A percentile compares a stretch with the other conserved stretches of the same genome.
Evolutionary conservation across 2,329 filamentous ascomycete species (phyloP).

Genomic region (Claviceps sp.): DNA sequence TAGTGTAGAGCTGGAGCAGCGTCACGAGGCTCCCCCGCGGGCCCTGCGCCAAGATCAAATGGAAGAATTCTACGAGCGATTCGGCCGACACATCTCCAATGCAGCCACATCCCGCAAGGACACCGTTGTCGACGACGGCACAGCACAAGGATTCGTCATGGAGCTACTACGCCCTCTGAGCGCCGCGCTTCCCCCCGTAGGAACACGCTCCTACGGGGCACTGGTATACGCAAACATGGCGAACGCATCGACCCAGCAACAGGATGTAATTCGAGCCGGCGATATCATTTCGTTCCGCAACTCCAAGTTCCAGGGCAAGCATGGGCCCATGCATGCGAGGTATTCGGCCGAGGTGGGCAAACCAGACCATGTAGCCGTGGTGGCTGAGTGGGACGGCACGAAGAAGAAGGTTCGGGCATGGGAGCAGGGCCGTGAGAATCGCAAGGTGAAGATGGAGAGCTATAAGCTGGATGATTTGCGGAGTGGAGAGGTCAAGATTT

Average conservation of each 20-base stretch:
- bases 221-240: constrained; percentile 90
- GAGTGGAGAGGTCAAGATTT: constrained; percentile 92
- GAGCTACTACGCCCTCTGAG: constrained; percentile 64
- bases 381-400: constrained; percentile 94
- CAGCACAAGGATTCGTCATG: constrained; percentile 60
- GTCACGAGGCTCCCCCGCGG: constrained; percentile 71
- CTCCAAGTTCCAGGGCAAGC: constrained; percentile 87
- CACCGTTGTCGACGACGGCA: constrained; percentile 71
- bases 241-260: constrained; percentile 80
- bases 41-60: constrained; percentile 83
- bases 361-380: constrained; percentile 76
- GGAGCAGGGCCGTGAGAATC: constrained; percentile 89
- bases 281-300: constrained; percentile 91
- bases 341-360: constrained; percentile 82
- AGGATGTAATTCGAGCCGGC: constrained; percentile 84
- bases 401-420: constrained; percentile 95
- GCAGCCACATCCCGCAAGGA: constrained; percentile 61
- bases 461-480: constrained; percentile 86
- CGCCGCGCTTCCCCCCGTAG: constrained; percentile 68
- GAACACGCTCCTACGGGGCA: constrained; percentile 80
- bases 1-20: constrained; percentile 67
- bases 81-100: constrained; percentile 65
- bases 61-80: constrained; percentile 69
- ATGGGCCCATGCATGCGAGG: constrained; percentile 89
- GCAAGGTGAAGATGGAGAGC: constrained; percentile 87